A percentile compares a stretch with the other conserved stretches of the same genome.
Evolutionary conservation across 257 asterid genomes (phyloP).

Genomic region (Ajuga chamaepitys): DNA sequence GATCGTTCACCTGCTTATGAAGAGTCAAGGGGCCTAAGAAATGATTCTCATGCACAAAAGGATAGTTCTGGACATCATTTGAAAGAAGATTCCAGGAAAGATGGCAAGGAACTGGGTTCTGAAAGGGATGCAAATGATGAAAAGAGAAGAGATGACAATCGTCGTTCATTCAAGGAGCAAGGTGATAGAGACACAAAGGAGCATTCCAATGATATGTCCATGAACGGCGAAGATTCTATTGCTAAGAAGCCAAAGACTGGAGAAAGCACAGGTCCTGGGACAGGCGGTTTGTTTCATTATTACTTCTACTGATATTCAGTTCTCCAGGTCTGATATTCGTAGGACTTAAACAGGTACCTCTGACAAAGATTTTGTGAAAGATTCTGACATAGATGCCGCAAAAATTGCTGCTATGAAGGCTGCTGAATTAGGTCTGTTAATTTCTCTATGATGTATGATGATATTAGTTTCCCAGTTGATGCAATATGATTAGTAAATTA

Average conservation of each 20-base stretch:
- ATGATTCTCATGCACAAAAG: conserved; percentile 40
- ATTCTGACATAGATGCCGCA: conserved; percentile 89
- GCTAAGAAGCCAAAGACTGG: conserved; percentile 55
- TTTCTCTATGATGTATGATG: not conserved
- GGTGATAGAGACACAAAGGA: conserved; percentile 26
- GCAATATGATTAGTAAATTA: not conserved
- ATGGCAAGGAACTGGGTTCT: conserved; percentile 29
- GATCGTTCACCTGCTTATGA: conserved; percentile 45
- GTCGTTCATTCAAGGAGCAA: conserved; percentile 29
- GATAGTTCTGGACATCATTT: conserved; percentile 38
- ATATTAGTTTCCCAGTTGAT: not conserved
- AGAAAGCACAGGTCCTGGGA: conserved; percentile 23
- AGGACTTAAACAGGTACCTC: conserved; percentile 30
- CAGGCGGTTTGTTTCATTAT: conserved; percentile 32
- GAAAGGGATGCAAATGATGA: conserved; percentile 34
- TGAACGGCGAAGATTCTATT: conserved; percentile 37
- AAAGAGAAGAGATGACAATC: conserved; percentile 36
- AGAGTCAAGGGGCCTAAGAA: conserved; percentile 36
- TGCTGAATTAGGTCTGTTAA: conserved; percentile 71
- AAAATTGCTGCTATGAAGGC: conserved; percentile 94
- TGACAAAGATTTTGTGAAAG: conserved; percentile 52
- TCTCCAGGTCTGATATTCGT: not conserved
- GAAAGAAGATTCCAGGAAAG: conserved; percentile 46
- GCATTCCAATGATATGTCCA: conserved; percentile 26
- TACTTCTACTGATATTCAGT: not conserved